These are phyloP conservation scores for Lenwebbia sp. DNA, from an alignment of 345 rosid species.

Conservation along the genomic window DNA sequence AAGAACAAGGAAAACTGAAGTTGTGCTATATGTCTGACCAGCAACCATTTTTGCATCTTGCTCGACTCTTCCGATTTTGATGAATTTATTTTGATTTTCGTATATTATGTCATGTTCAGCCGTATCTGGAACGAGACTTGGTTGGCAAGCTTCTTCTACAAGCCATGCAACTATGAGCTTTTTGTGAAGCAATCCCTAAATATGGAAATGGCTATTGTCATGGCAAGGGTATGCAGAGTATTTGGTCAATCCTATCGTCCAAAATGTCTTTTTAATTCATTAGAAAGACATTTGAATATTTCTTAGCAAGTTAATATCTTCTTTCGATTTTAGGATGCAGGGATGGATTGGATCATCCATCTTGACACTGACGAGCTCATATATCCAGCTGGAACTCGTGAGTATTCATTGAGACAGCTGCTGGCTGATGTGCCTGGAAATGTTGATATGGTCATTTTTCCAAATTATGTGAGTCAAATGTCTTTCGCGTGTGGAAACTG, in stretches of 20 bases:
- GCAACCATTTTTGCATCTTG: neutral
- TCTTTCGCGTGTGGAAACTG: neutral
- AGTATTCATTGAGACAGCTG: slow-evolving; percentile 71
- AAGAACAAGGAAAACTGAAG: neutral
- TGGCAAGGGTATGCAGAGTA: slow-evolving; percentile 64
- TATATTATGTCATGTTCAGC: slow-evolving; percentile 19
- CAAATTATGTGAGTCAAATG: slow-evolving; percentile 75
- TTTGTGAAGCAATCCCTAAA: slow-evolving; percentile 96
- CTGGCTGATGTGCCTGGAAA: slow-evolving; percentile 54
- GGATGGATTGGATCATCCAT: slow-evolving; percentile 91
- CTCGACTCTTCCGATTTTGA: neutral
- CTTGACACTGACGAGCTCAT: slow-evolving; percentile 92
- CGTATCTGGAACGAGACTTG: slow-evolving; percentile 98
- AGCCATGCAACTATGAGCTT: slow-evolving; percentile 89
- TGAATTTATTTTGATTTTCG: neutral
- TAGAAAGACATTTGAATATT: neutral
- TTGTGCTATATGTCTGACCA: neutral
- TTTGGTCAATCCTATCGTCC: neutral
- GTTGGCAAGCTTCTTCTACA: slow-evolving; percentile 86
- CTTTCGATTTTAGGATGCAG: slow-evolving; percentile 42
- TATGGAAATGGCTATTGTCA: slow-evolving; percentile 96
- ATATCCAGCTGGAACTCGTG: slow-evolving; percentile 69
- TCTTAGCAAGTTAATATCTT: neutral
- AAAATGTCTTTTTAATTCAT: neutral
- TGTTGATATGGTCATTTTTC: slow-evolving; percentile 71